Evolutionary conservation across 108 stramenopile genomes (phyloP), one percentile per base, ranked within the genome.

Genomic region (Skeletonema grethae): DNA sequence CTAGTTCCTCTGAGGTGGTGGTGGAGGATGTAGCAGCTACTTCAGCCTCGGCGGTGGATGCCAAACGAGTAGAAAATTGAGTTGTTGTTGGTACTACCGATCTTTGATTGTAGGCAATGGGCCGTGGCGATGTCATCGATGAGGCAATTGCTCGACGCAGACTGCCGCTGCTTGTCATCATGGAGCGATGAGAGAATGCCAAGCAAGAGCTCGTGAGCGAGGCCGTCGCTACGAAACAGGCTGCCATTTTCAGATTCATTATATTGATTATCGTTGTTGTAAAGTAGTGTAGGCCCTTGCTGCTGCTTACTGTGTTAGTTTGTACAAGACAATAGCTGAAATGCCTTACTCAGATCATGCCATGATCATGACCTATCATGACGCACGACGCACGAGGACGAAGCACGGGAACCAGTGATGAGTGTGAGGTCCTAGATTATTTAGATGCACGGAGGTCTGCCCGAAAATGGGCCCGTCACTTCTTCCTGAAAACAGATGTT

Each of bases 201-300:
- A 35, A 64, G 16, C 30, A 64, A 5, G 63, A 30, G 16, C 32
- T 35, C 38, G 63, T 35, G 41, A 35, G 25, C 38, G 69, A 35
- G n/a, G 38, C 18, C 2, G 57, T 58, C 56, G 69, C 69, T 29
- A 57, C 41, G 57, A 61, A 25, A 56, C 16, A 59, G 28, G 60
- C 60, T 57, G 73, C 65, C 73, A 74, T 74, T 74, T 74, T 65
- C 12, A 74, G 64, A 28, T 74, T 74, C 73, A 74, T 74, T 22
- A 22, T 38, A 38, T 11, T 11, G 7, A 38, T 53, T 53, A 10
- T 53, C n/a, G 22, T 53, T 22, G 50, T 10, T 53, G 50, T 53
- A 28, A 28, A 24, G 4, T 10, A 38, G 18, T 22, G 22, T 53
- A 15, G 50, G 22, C 9, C 22, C 41, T 43, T 43, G 41, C 41